Conservation (phyloP, 352 stramenopile genomes). For the Globisporangium ultimum region DNA sequence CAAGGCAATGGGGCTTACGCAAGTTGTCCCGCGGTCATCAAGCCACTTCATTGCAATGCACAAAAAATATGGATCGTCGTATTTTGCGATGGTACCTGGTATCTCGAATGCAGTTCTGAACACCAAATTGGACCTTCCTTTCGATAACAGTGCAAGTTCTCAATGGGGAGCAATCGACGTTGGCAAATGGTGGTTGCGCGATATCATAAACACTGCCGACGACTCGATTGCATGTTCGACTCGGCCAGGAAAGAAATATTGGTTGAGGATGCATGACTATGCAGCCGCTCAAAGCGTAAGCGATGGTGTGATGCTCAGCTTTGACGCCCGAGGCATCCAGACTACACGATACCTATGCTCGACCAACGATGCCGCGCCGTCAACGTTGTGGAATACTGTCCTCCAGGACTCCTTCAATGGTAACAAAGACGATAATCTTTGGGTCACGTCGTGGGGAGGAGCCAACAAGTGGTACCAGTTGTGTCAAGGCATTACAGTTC, state of each 20-base stretch:
- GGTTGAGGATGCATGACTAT: conserved; percentile 52
- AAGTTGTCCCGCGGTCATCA: conserved; percentile 47
- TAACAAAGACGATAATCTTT: conserved; percentile 52
- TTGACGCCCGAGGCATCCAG: conserved; percentile 37
- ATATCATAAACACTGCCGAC: conserved; percentile 26
- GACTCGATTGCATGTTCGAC: conserved; percentile 17
- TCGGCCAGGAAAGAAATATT: conserved; percentile 28
- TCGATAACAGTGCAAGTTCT: conserved; percentile 34
- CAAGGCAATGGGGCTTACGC: conserved; percentile 43
- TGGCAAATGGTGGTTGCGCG: conserved; percentile 60
- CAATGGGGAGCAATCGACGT: conserved; percentile 49
- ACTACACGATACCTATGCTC: conserved; percentile 59
- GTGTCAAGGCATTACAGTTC: conserved; percentile 46
- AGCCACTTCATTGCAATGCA: conserved; percentile 45
- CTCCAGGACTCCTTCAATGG: conserved; percentile 60
- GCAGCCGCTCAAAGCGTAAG: conserved; percentile 38
- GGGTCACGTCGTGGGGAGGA: conserved; percentile 43
- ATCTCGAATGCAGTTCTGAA: conserved; percentile 41
- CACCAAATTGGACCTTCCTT: conserved; percentile 32
- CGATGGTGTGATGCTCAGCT: conserved; percentile 38
- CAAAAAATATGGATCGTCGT: conserved; percentile 38
- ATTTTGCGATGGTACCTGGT: conserved; percentile 48
- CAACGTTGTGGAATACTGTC: conserved; percentile 37
- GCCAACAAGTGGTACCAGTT: conserved; percentile 40
- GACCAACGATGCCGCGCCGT: conserved; percentile 50